These are phyloP conservation scores for Firmiana major DNA, from an alignment of 345 rosid species.

Conservation along the genomic window DNA sequence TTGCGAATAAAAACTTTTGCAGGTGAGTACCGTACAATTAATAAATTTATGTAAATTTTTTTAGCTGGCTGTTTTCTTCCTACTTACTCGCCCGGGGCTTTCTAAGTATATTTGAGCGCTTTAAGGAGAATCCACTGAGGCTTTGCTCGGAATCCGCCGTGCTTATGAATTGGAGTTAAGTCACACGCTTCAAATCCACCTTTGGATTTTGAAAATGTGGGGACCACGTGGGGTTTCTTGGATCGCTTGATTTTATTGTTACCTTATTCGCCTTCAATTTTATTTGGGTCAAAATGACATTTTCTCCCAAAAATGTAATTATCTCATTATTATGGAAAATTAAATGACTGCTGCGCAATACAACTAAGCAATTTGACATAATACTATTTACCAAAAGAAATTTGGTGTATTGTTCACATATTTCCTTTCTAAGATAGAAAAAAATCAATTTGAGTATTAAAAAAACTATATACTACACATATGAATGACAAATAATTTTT, in stretches of 20 bases:
- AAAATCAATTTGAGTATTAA: no score
- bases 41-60: not conserved
- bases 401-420: no score
- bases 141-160: constrained; percentile 35
- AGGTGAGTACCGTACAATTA: not conserved
- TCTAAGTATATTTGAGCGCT: not conserved
- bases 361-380: no score
- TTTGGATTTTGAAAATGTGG: constrained; percentile 13
- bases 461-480: no score
- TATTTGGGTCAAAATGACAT: not conserved
- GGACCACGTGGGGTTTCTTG: constrained; percentile 11
- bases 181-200: constrained; percentile 31
- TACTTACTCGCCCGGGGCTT: not conserved
- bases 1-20: not conserved
- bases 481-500: no score
- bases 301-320: not conserved
- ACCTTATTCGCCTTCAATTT: not conserved
- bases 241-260: constrained; percentile 19
- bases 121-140: constrained; percentile 33
- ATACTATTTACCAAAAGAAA: no score
- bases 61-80: not conserved
- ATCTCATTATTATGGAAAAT: no score
- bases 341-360: no score
- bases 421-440: no score
- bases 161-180: constrained; percentile 30